Evolutionary conservation across 2,329 filamentous ascomycete species (phyloP).

Genomic region (Calonectria leucothoes): DNA sequence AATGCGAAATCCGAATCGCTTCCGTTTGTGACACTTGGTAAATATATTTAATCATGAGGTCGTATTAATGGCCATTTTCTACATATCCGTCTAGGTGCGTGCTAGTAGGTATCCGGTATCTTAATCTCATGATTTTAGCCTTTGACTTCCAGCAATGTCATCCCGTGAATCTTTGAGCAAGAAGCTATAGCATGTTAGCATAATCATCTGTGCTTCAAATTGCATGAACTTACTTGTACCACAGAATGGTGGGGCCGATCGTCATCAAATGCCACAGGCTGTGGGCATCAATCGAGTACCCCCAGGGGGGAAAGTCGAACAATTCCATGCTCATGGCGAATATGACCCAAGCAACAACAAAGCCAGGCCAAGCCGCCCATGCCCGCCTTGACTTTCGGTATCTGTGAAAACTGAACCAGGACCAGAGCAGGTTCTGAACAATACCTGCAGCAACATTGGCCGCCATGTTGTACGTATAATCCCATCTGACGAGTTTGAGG

Average conservation of each 20-base stretch:
- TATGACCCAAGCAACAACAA: slow-evolving; percentile 92
- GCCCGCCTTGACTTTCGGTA: slow-evolving; percentile 77
- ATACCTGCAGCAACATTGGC: slow-evolving; percentile 89
- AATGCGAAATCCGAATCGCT: not conserved
- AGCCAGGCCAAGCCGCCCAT: slow-evolving; percentile 91
- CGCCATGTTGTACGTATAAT: slow-evolving; percentile 98
- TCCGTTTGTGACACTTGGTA: not conserved
- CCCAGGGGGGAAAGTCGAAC: slow-evolving; percentile 89
- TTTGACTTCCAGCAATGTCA: slow-evolving; percentile 76
- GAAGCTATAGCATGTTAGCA: slow-evolving; percentile 69
- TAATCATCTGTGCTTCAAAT: not conserved
- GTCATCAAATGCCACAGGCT: slow-evolving; percentile 96
- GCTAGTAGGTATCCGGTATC: not conserved
- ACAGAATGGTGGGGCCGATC: slow-evolving; percentile 86
- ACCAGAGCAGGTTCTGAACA: slow-evolving; percentile 87
- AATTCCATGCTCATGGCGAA: slow-evolving; percentile 96
- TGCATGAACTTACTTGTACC: slow-evolving; percentile 87
- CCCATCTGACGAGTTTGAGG: slow-evolving; percentile 87
- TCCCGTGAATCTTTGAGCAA: slow-evolving; percentile 86
- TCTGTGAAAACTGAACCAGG: slow-evolving; percentile 79
- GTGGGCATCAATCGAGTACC: slow-evolving; percentile 89
- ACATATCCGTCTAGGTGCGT: not conserved
- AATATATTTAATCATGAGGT: not conserved
- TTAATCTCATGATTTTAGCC: slow-evolving; percentile 70
- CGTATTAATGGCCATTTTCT: slow-evolving; percentile 8